Percentiles rank a stretch among this genome's conserved stretches.
Evolutionary conservation across 2,329 filamentous ascomycete genomes (phyloP).

Genomic region (Microcyclosporella mali): DNA sequence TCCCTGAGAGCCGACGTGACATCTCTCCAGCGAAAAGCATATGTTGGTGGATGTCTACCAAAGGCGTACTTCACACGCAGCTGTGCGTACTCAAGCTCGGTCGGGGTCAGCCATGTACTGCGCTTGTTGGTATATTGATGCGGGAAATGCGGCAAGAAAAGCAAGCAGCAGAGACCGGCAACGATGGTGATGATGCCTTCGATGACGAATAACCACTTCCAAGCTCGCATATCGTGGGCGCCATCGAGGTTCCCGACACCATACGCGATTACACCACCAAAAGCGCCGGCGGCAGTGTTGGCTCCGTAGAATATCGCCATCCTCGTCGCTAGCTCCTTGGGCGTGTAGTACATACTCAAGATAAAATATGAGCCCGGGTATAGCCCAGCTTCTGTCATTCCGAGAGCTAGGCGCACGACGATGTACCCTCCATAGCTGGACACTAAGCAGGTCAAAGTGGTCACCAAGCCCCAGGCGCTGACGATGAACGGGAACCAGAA

Average conservation of each 20-base stretch:
- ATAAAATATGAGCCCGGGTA: slow-evolving; percentile 35
- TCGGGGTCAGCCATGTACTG: slow-evolving; percentile 6
- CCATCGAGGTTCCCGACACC: slow-evolving; percentile 38
- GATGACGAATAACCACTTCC: slow-evolving; percentile 19
- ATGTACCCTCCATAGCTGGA: slow-evolving; percentile 31
- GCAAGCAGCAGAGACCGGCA: slow-evolving; percentile 6
- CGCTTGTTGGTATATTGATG: slow-evolving; percentile 4
- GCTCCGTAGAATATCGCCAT: slow-evolving; percentile 37
- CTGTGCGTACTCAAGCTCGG: slow-evolving; percentile 6
- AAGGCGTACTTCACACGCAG: slow-evolving; percentile 6
- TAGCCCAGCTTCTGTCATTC: slow-evolving; percentile 29
- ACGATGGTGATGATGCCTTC: slow-evolving; percentile 13
- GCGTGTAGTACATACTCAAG: slow-evolving; percentile 33
- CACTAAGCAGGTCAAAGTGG: slow-evolving; percentile 29
- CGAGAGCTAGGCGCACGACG: slow-evolving; percentile 32
- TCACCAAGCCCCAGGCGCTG: slow-evolving; percentile 27
- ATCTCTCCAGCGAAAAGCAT: slow-evolving; percentile 4
- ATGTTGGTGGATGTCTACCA: slow-evolving; percentile 4
- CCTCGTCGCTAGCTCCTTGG: slow-evolving; percentile 34
- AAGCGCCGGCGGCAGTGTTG: slow-evolving; percentile 41
- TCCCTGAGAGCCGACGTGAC: slow-evolving; percentile 2
- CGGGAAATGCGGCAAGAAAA: slow-evolving; percentile 7
- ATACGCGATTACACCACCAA: slow-evolving; percentile 49
- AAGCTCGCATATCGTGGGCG: slow-evolving; percentile 24
- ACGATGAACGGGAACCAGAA: slow-evolving; percentile 13